phyloP scores from a whole-genome alignment of 805 yeast genomes.

The Cyberlindnera japonica region DNA sequence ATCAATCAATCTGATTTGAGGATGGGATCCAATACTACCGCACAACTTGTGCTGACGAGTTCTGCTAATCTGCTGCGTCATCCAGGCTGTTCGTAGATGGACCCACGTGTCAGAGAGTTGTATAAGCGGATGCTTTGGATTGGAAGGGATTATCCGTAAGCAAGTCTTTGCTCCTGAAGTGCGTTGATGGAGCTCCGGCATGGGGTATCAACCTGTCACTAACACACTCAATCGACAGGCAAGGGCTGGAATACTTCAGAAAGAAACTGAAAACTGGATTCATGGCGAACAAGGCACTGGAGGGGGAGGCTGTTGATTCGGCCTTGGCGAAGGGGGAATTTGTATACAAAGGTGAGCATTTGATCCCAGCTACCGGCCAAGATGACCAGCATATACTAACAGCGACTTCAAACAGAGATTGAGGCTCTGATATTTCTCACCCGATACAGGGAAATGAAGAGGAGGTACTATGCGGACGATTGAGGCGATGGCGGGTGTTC shows the following conservation, averaged over 20 bases:
- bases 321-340: slow-evolving; percentile 21
- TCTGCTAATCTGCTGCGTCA: background rate
- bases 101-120: slow-evolving; percentile 19
- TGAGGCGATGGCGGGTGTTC: background rate
- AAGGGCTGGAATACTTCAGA: slow-evolving; percentile 17
- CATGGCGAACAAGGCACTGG: slow-evolving; percentile 3
- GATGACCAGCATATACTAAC: background rate
- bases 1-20: too few relatives aligned
- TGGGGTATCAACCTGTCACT: background rate
- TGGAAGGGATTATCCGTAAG: slow-evolving; percentile 23
- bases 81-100: slow-evolving; percentile 10
- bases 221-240: slow-evolving; percentile 5
- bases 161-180: background rate
- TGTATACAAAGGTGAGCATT: slow-evolving; percentile 19
- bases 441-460: slow-evolving; percentile 21
- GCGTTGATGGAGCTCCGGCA: background rate
- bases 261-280: slow-evolving; percentile 17
- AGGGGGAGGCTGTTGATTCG: slow-evolving; percentile 9
- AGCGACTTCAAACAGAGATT: slow-evolving; percentile 15
- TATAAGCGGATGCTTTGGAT: slow-evolving; percentile 20
- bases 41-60: background rate
- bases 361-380: background rate
- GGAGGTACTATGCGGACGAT: slow-evolving; percentile 12
- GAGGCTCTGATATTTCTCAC: slow-evolving; percentile 22
- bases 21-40: too few relatives aligned